These are phyloP conservation scores for Mycena polygramma DNA, from an alignment of 768 basidiomycete species.

Conservation along the genomic window DNA sequence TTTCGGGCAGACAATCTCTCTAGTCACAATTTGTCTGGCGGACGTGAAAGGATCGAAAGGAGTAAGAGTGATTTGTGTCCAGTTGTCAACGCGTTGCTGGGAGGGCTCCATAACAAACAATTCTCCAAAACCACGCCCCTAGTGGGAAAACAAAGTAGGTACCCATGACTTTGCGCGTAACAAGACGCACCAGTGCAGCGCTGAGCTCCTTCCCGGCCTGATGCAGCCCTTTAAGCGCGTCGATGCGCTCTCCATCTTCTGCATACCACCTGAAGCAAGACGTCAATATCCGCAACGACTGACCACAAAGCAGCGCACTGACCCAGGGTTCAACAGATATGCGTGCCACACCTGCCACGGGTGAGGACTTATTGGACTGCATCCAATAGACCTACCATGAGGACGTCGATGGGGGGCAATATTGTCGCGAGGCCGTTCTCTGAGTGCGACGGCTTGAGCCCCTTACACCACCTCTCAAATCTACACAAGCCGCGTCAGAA, in stretches of 20 bases:
- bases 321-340: constrained; percentile 49
- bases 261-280: constrained; percentile 47
- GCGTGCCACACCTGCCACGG: constrained; percentile 52
- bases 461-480: constrained; percentile 40
- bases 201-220: constrained; percentile 39
- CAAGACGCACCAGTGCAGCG: constrained; percentile 36
- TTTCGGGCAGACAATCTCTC: constrained; percentile 46
- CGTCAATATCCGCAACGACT: neutral
- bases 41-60: constrained; percentile 40
- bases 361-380: neutral
- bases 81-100: constrained; percentile 33
- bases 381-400: constrained; percentile 30
- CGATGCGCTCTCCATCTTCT: constrained; percentile 48
- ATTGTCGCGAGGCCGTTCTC: constrained; percentile 32
- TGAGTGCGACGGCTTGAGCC: constrained; percentile 29
- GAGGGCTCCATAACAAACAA: constrained; percentile 25
- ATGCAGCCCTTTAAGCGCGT: constrained; percentile 38
- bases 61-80: constrained; percentile 36
- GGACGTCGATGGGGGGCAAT: constrained; percentile 34
- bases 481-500: constrained; percentile 8
- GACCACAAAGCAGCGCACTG: neutral
- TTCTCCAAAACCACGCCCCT: constrained; percentile 18
- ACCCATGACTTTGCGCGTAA: neutral
- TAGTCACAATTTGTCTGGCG: constrained; percentile 28
- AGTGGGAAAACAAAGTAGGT: neutral